Evolutionary conservation across 768 basidiomycete species (phyloP), one percentile per base, ranked within the genome.

Genomic region (Krasilnikovozyma curviuscula): DNA sequence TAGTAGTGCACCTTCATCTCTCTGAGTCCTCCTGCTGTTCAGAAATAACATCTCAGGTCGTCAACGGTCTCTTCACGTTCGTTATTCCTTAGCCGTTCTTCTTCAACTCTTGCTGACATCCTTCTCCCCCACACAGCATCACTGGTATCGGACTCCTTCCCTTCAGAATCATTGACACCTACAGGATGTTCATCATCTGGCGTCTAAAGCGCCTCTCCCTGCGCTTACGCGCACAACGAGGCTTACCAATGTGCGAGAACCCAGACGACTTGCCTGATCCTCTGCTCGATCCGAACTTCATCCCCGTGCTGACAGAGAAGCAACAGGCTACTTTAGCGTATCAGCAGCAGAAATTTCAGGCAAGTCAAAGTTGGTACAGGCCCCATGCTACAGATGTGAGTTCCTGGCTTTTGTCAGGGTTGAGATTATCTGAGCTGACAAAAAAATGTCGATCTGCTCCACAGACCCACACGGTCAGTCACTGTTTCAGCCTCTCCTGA

Each of bases 181-280:
- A 79, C 63, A 72, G 82, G 13, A 75, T 85, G 37, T 68, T 59
- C 50, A 73, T 73, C 60, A 83, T 88, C 31, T 83, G 77, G 78
- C 67, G 71, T 49, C 79, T 79, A 61, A 79, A 83, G 58, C 70
- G 71, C 21, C 62, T 69, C 49, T 78, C 76, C 10, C 69, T 69
- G 25, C 68, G 66, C 42, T 68, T 80, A 27, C 71, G 83, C n/a
- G 59, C 61, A 53, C 70, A 72, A 55, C 75, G 73, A 2, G 77
- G 76, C 16, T 66, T 85, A 10, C 79, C 79, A 7, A 18, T 31
- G 3, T 31, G 28, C 23, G 76, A 73, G 41, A 79, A 86, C 57
- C 68, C 70, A 9, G 79, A 86, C 56, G 83, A 86, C 60, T 64
- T 85, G 3, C 83, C 83, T 1, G 83, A 89, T 59, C 83, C 83